These are phyloP conservation scores for Suillus lakei DNA, from an alignment of 768 basidiomycete species.

Conservation along the genomic window DNA sequence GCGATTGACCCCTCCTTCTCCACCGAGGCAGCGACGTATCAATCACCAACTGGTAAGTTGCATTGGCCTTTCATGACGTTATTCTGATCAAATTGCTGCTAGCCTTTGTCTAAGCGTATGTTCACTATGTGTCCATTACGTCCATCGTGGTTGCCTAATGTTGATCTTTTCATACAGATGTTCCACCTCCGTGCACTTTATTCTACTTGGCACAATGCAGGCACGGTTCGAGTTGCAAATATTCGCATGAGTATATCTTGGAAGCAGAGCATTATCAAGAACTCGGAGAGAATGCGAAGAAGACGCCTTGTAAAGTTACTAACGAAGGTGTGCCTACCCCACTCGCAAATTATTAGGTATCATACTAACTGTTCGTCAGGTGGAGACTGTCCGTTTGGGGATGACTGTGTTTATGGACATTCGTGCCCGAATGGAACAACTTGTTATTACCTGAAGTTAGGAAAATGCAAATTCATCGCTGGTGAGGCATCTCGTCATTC, in stretches of 20 bases:
- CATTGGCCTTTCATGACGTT: constrained; percentile 21
- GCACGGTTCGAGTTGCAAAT: constrained; percentile 61
- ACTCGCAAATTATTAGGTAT: constrained; percentile 7
- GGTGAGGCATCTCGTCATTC: constrained; percentile 42
- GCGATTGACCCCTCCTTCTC: constrained; percentile 37
- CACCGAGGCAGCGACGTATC: constrained; percentile 44
- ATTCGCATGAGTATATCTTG: constrained; percentile 64
- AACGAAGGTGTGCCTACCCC: constrained; percentile 53
- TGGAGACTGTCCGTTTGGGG: constrained; percentile 61
- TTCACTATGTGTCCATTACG: constrained; percentile 21
- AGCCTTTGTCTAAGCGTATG: constrained; percentile 69
- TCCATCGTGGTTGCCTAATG: constrained; percentile 1
- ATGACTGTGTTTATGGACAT: constrained; percentile 54
- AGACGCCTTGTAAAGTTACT: constrained; percentile 61
- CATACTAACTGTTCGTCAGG: constrained; percentile 38
- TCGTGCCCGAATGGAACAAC: constrained; percentile 48
- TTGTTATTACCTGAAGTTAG: constrained; percentile 58
- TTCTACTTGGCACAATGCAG: constrained; percentile 69
- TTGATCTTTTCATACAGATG: constrained; percentile 43
- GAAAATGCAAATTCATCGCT: constrained; percentile 66
- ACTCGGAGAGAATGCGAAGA: constrained; percentile 61
- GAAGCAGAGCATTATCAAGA: constrained; percentile 56
- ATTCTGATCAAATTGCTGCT: constrained; percentile 4
- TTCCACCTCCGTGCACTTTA: constrained; percentile 68
- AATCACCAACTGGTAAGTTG: constrained; percentile 57